Conservation (phyloP, 2,329 filamentous ascomycete species). For the Passalora sequoiae region DNA sequence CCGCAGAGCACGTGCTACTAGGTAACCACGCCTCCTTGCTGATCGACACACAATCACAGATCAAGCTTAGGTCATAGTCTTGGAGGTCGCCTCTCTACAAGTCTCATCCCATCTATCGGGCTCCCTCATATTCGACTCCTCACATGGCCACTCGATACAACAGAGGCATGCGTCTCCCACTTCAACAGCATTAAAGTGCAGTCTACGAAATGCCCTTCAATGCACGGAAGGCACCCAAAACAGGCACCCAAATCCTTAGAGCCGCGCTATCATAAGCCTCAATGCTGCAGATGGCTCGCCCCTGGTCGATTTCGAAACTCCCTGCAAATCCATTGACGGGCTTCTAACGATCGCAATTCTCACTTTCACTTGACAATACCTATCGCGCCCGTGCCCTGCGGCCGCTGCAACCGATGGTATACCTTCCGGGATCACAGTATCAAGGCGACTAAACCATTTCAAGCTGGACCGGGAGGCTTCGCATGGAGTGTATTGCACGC, state of each 20-base stretch:
- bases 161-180: slow-evolving; percentile 10
- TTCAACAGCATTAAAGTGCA: slow-evolving; percentile 10
- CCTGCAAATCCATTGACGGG: slow-evolving; percentile 36
- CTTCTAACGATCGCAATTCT: slow-evolving; percentile 34
- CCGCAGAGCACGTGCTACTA: too few relatives aligned
- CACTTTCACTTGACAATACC: slow-evolving; percentile 34
- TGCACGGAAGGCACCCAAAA: slow-evolving; percentile 10
- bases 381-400: slow-evolving; percentile 32
- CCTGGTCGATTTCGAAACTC: slow-evolving; percentile 33
- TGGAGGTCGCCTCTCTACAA: slow-evolving; percentile 13
- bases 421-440: slow-evolving; percentile 22
- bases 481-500: slow-evolving; percentile 28
- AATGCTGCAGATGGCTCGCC: slow-evolving; percentile 33
- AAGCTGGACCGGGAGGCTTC: slow-evolving; percentile 5
- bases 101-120: slow-evolving; percentile 16
- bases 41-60: slow-evolving; percentile 16
- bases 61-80: neutral
- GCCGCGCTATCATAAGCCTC: slow-evolving; percentile 37
- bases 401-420: slow-evolving; percentile 32
- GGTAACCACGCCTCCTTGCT: too few relatives aligned
- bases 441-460: slow-evolving; percentile 22
- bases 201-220: slow-evolving; percentile 21
- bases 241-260: slow-evolving; percentile 34
- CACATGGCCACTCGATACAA: slow-evolving; percentile 17
- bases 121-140: neutral